Evolutionary conservation across 2,329 filamentous ascomycete genomes (phyloP).

Genomic region (Alternaria solani): DNA sequence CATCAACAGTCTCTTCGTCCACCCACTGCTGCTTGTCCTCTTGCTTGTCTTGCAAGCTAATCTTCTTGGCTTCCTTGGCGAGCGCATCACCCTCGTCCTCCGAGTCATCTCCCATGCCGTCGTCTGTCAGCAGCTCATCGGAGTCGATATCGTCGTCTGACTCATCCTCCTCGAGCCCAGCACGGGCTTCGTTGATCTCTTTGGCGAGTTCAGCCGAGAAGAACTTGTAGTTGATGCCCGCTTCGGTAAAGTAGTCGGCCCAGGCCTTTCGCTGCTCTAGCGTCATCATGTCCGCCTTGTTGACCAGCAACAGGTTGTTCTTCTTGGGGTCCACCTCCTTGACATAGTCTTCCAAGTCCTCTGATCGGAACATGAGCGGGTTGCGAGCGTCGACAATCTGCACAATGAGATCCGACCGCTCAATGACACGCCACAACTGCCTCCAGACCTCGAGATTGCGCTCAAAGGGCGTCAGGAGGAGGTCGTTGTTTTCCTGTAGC

Average conservation of each 20-base stretch:
- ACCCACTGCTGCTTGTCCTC: slow-evolving; percentile 53
- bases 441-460: slow-evolving; percentile 97
- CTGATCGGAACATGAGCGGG: slow-evolving; percentile 90
- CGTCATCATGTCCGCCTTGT: slow-evolving; percentile 99
- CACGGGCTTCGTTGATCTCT: slow-evolving; percentile 79
- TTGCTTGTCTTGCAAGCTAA: slow-evolving; percentile 55
- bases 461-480: slow-evolving; percentile 98
- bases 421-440: slow-evolving; percentile 97
- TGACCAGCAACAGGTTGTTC: slow-evolving; percentile 90
- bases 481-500: slow-evolving; percentile 89
- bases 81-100: slow-evolving; percentile 60
- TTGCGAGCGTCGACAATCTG: slow-evolving; percentile 98
- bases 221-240: slow-evolving; percentile 89
- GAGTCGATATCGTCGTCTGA: slow-evolving; percentile 22
- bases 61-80: slow-evolving; percentile 55
- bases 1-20: slow-evolving; percentile 50
- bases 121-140: slow-evolving; percentile 51
- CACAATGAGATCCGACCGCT: slow-evolving; percentile 92
- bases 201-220: slow-evolving; percentile 95
- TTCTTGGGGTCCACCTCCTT: slow-evolving; percentile 90
- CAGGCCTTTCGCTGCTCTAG: slow-evolving; percentile 79
- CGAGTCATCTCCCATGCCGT: slow-evolving; percentile 54
- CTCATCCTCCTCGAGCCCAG: slow-evolving; percentile 60
- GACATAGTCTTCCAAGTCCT: slow-evolving; percentile 92
- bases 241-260: slow-evolving; percentile 84